Evolutionary conservation across 768 basidiomycete species (phyloP).

Genomic region (Auricularia sp.): DNA sequence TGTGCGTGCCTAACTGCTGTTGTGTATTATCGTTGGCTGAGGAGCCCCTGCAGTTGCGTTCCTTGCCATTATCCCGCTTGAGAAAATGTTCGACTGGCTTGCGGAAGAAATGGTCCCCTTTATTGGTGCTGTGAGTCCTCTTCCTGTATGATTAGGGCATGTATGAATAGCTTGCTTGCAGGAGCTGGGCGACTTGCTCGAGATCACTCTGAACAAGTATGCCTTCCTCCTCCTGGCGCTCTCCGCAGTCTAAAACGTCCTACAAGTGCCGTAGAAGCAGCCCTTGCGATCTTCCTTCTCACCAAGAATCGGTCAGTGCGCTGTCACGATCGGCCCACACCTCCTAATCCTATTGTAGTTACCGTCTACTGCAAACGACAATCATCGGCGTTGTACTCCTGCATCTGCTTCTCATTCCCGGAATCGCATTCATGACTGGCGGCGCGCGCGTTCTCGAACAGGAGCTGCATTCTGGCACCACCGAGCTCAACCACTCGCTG

Average conservation of each 20-base stretch:
- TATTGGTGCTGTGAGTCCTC: slow-evolving; percentile 26
- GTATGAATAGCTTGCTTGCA: not conserved
- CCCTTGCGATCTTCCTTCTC: slow-evolving; percentile 60
- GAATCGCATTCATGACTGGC: slow-evolving; percentile 58
- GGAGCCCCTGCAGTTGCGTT: slow-evolving; percentile 39
- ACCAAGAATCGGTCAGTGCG: slow-evolving; percentile 54
- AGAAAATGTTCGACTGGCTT: slow-evolving; percentile 56
- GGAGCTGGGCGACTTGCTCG: slow-evolving; percentile 1
- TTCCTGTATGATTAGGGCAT: not conserved
- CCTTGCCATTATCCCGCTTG: slow-evolving; percentile 55
- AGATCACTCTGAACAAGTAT: slow-evolving; percentile 38
- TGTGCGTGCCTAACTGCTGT: not conserved
- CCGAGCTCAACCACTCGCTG: slow-evolving; percentile 52
- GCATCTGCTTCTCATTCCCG: slow-evolving; percentile 48
- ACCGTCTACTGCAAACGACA: slow-evolving; percentile 57
- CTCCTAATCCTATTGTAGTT: slow-evolving; percentile 22
- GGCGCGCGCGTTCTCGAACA: slow-evolving; percentile 60
- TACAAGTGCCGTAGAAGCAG: slow-evolving; percentile 56
- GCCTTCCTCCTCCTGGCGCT: not conserved
- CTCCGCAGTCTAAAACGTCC: not conserved
- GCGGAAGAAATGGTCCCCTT: slow-evolving; percentile 48
- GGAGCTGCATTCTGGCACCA: slow-evolving; percentile 49
- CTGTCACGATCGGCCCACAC: not conserved
- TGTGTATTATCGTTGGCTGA: not conserved
- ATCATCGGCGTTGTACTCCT: slow-evolving; percentile 34